These are phyloP conservation scores for Pythium scleroteichum DNA, from an alignment of 352 stramenopile species.

Conservation along the genomic window DNA sequence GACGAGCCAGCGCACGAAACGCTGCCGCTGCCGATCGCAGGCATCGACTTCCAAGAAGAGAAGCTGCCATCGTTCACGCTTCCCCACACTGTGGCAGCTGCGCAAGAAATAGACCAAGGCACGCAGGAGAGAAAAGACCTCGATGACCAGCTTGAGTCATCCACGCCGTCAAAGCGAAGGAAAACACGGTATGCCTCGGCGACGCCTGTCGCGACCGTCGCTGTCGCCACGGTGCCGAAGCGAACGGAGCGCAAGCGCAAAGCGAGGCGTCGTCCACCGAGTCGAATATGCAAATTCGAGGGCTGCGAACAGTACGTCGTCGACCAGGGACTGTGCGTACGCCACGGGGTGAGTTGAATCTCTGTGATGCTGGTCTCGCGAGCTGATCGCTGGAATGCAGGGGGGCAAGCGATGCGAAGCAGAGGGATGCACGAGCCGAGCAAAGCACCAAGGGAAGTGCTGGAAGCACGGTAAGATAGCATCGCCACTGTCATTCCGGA, in stretches of 20 bases:
- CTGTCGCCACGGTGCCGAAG: constrained; percentile 23
- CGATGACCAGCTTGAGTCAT: neutral
- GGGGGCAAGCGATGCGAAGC: constrained; percentile 65
- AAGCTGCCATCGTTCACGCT: neutral
- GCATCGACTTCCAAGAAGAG: constrained; percentile 2
- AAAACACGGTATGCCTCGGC: constrained; percentile 5
- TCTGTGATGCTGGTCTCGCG: neutral
- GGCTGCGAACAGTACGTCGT: constrained; percentile 80
- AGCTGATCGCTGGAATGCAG: constrained; percentile 19
- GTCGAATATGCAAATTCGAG: constrained; percentile 72
- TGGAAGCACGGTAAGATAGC: constrained; percentile 60
- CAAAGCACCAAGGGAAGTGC: constrained; percentile 72
- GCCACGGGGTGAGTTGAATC: constrained; percentile 55
- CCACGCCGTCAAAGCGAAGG: constrained; percentile 8
- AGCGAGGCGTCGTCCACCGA: constrained; percentile 45
- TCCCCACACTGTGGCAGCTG: neutral
- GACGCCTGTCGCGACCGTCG: constrained; percentile 5
- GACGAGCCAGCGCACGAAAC: neutral
- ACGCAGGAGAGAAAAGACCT: neutral
- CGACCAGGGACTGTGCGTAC: constrained; percentile 73
- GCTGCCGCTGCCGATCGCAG: neutral
- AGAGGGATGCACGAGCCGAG: constrained; percentile 64
- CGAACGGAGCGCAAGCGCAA: constrained; percentile 50
- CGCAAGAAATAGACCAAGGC: neutral
- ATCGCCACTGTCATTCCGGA: neutral